Base-by-base conservation (phyloP, 768 basidiomycete genomes). In the Panaeolus cyanescens region DNA sequence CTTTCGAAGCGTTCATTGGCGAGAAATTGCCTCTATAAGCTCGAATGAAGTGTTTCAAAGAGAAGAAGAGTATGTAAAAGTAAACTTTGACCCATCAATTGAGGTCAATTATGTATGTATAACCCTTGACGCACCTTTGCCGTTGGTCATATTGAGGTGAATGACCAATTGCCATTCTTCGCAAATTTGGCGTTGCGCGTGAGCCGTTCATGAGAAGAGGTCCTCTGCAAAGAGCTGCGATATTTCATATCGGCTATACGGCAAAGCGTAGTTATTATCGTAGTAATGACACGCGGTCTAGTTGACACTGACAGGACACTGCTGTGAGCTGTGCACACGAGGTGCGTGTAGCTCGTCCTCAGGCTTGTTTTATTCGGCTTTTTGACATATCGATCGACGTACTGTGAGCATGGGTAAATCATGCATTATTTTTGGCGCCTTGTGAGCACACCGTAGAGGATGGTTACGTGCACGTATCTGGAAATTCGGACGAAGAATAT, bases 181-280 rank as follows among this genome's bases (percentile, higher is more conserved):
- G n/a, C n/a, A n/a, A n/a, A n/a, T n/a, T n/a, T n/a, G n/a, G n/a
- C n/a, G n/a, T n/a, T 42, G 39, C n/a, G 39, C 39, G 12, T 42
- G 39, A 12, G 39, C 19, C 9, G 19, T 22, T 42, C 19, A 12
- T 42, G 4, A 42, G n/a, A n/a, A n/a, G n/a, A 2, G 39, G 17
- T 42, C 19, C 19, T n/a, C 7, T n/a, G 22, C 8, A 20, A 12
- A 42, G 39, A 20, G 5, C 19, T 42, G 39, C 39, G 39, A 20
- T n/a, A 50, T 50, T 50, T 50, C 25, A 50, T 50, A 50, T 50
- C 45, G 45, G 45, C 45, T 50, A 25, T 50, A 50, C 28, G 45
- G 45, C 25, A 28, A 50, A 28, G 25, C 25, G 25, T 28, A 42
- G 4, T 22, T 42, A 42, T 42, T 13, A 7, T 34, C 33, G 33